Evolutionary conservation across 441 rosid species (phyloP).

Genomic region (Gossypium davidsonii): DNA sequence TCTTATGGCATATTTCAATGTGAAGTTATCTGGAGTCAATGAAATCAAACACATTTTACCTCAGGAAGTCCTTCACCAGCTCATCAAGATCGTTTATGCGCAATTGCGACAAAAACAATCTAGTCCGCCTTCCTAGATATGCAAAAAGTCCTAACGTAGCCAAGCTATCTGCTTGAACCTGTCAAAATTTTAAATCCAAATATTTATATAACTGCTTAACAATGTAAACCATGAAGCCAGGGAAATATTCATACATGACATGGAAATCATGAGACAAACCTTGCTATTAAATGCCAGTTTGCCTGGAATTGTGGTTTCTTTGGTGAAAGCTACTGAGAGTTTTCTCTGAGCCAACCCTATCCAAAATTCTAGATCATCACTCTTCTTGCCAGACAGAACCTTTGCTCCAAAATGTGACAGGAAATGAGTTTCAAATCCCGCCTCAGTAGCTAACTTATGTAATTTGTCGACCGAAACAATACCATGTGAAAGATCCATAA

Average conservation of each 20-base stretch:
- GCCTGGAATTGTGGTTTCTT: conserved; percentile 28
- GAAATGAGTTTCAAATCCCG: conserved; percentile 56
- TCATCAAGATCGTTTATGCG: conserved; percentile 56
- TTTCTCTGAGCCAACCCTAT: conserved; percentile 61
- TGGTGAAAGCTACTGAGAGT: conserved; percentile 43
- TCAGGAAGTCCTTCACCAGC: conserved; percentile 50
- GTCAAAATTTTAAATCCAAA: conserved; percentile 10
- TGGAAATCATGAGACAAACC: conserved; percentile 26
- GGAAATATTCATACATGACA: neutral
- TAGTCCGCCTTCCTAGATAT: conserved; percentile 53
- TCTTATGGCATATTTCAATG: conserved; percentile 6
- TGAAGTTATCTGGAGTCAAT: conserved; percentile 4
- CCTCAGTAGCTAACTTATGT: conserved; percentile 49
- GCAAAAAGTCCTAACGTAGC: conserved; percentile 72
- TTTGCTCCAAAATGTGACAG: conserved; percentile 55
- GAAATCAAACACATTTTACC: conserved; percentile 26
- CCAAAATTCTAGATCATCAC: conserved; percentile 66
- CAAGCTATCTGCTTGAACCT: conserved; percentile 50
- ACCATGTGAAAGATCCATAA: conserved; percentile 47
- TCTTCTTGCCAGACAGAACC: conserved; percentile 33
- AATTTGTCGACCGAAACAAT: conserved; percentile 49
- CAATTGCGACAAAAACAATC: conserved; percentile 37
- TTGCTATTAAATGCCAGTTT: conserved; percentile 21
- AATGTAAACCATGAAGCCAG: too few species aligned
- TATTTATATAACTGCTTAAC: neutral